A percentile compares a stretch with the other conserved stretches of the same genome.
Conservation (phyloP, 2,329 filamentous ascomycete species). For the Paecilomyces niveus region DNA sequence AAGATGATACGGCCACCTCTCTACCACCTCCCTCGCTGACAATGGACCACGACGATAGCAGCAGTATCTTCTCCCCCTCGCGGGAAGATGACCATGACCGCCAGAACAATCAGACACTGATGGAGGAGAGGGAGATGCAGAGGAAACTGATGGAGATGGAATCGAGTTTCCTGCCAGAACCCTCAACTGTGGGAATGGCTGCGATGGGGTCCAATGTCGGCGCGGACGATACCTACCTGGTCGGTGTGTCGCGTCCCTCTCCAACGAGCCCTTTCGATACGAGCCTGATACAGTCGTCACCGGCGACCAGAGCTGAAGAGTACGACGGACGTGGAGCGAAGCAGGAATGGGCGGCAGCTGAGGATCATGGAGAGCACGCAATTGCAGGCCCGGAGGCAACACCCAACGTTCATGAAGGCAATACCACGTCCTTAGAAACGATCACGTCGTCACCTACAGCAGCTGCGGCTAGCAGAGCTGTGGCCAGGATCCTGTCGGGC, state of each 20-base stretch:
- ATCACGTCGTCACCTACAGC: constrained; percentile 40
- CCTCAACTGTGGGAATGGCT: constrained; percentile 36
- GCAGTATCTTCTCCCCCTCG: constrained; percentile 16
- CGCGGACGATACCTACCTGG: constrained; percentile 38
- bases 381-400: constrained; percentile 13
- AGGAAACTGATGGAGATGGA: constrained; percentile 55
- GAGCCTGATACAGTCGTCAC: constrained; percentile 19
- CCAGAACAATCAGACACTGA: constrained; percentile 32
- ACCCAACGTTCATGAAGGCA: constrained; percentile 14
- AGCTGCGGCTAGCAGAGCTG: constrained; percentile 34
- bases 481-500: constrained; percentile 30
- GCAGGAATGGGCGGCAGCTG: neutral
- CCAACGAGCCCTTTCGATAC: constrained; percentile 12
- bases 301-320: constrained; percentile 15
- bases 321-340: neutral
- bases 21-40: constrained; percentile 22
- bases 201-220: constrained; percentile 19
- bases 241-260: constrained; percentile 24
- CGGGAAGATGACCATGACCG: constrained; percentile 23
- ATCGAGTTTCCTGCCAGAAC: constrained; percentile 56
- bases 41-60: constrained; percentile 27
- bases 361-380: constrained; percentile 9
- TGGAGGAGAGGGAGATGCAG: constrained; percentile 55
- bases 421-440: constrained; percentile 34
- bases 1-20: constrained; percentile 3